Evolutionary conservation across 2,329 filamentous ascomycete species (phyloP).

Genomic region (Tolypocladium nubicola): DNA sequence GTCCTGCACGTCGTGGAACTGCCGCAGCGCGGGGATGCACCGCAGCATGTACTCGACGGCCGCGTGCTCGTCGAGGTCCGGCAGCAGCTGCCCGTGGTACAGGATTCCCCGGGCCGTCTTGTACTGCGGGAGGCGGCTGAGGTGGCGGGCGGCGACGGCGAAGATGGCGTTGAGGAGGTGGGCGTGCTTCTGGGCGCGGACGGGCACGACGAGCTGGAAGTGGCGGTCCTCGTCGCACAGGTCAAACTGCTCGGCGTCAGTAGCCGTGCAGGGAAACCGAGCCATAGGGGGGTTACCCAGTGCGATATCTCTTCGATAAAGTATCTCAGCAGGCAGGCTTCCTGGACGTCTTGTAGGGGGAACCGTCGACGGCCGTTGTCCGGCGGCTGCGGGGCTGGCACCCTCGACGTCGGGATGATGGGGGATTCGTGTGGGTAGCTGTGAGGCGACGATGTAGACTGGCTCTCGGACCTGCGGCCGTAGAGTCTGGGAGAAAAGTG

Average conservation of each 20-base stretch:
- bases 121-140: constrained; percentile 26
- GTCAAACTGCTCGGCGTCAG: constrained; percentile 21
- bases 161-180: constrained; percentile 30
- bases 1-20: constrained; percentile 24
- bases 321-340: constrained; percentile 26
- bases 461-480: neutral
- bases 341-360: constrained; percentile 22
- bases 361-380: constrained; percentile 10
- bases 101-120: constrained; percentile 22
- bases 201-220: constrained; percentile 26
- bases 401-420: neutral
- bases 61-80: constrained; percentile 22
- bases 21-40: constrained; percentile 27
- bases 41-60: constrained; percentile 29
- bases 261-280: too few relatives aligned
- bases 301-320: constrained; percentile 28
- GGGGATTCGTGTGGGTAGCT: neutral
- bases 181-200: constrained; percentile 22
- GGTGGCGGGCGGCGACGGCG: constrained; percentile 26
- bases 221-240: constrained; percentile 28
- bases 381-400: neutral
- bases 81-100: constrained; percentile 26
- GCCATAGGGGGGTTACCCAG: constrained; percentile 18
- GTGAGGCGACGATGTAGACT: neutral
- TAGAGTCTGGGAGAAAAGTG: neutral